phyloP scores from a whole-genome alignment of 768 basidiomycete species.

The Amanita exitialis region DNA sequence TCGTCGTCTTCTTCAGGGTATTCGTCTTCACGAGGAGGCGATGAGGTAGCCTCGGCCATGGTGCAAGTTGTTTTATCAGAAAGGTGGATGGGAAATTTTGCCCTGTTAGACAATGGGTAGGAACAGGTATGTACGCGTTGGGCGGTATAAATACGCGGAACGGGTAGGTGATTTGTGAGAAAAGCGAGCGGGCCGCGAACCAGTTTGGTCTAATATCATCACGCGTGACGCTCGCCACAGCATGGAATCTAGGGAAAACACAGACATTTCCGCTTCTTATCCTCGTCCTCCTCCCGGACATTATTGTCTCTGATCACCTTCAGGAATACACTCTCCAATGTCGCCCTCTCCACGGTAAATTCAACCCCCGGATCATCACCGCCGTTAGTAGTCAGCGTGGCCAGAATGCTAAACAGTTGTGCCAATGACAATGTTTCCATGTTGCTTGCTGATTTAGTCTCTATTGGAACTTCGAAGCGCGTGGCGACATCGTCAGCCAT shows the following conservation, averaged over 20 bases:
- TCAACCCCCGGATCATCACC: slow-evolving; percentile 19
- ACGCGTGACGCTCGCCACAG: neutral
- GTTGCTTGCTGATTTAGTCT: slow-evolving; percentile 8
- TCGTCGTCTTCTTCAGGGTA: neutral
- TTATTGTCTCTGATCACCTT: slow-evolving; percentile 59
- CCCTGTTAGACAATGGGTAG: neutral
- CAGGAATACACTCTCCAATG: slow-evolving; percentile 64
- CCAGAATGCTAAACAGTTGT: slow-evolving; percentile 39
- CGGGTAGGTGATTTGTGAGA: slow-evolving; percentile 1
- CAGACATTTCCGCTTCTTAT: neutral
- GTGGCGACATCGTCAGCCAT: slow-evolving; percentile 69
- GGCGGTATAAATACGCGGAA: neutral
- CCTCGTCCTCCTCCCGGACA: slow-evolving; percentile 34
- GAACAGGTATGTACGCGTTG: neutral
- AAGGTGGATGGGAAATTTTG: neutral
- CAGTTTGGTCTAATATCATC: neutral
- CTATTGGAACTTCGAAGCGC: slow-evolving; percentile 63
- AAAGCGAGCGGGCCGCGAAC: neutral
- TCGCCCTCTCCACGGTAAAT: slow-evolving; percentile 62
- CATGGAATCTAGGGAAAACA: neutral
- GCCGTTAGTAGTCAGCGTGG: slow-evolving; percentile 34
- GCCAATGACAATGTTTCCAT: slow-evolving; percentile 38
- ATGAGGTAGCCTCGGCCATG: neutral
- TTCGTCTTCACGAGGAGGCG: neutral
- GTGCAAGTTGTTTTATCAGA: neutral